A percentile compares a stretch with the other conserved stretches of the same genome.
phyloP scores from a whole-genome alignment of 1,284 basidiomycete species.

The Sporisorium reilianum region DNA sequence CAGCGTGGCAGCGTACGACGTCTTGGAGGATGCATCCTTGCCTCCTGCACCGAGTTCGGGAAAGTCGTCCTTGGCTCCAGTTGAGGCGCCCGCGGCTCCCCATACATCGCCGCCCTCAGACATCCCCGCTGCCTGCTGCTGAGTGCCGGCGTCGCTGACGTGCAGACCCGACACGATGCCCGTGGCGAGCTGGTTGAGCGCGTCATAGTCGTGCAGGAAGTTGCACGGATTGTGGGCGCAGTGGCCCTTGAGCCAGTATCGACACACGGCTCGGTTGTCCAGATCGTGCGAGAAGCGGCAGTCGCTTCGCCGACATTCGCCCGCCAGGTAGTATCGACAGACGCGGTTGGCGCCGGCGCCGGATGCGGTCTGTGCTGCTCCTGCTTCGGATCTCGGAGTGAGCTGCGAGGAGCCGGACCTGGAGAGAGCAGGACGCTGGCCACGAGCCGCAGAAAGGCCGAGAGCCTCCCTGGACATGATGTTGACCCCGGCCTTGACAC shows the following conservation, averaged over 20 bases:
- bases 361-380: slow-evolving; percentile 1
- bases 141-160: slow-evolving; percentile 66
- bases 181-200: slow-evolving; percentile 76
- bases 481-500: slow-evolving; percentile 54
- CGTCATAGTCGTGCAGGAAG: slow-evolving; percentile 70
- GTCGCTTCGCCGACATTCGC: slow-evolving; percentile 93
- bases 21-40: slow-evolving; percentile 24
- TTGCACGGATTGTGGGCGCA: slow-evolving; percentile 66
- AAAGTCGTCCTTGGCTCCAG: slow-evolving; percentile 77
- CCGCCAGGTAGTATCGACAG: slow-evolving; percentile 94
- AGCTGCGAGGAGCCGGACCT: slow-evolving; percentile 31
- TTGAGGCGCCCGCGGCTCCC: background rate
- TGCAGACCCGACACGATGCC: slow-evolving; percentile 66
- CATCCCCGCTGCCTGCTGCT: slow-evolving; percentile 65
- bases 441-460: slow-evolving; percentile 18
- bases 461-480: slow-evolving; percentile 56
- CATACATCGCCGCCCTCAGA: slow-evolving; percentile 62
- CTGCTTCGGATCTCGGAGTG: slow-evolving; percentile 20
- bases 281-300: slow-evolving; percentile 81
- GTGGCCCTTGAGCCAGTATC: slow-evolving; percentile 98
- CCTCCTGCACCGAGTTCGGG: slow-evolving; percentile 76
- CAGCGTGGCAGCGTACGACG: slow-evolving; percentile 38
- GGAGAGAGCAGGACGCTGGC: slow-evolving; percentile 25
- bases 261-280: slow-evolving; percentile 78
- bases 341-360: slow-evolving; percentile 72